Conservation (phyloP, 2,329 filamentous ascomycete species). For the Colletotrichum destructivum region DNA sequence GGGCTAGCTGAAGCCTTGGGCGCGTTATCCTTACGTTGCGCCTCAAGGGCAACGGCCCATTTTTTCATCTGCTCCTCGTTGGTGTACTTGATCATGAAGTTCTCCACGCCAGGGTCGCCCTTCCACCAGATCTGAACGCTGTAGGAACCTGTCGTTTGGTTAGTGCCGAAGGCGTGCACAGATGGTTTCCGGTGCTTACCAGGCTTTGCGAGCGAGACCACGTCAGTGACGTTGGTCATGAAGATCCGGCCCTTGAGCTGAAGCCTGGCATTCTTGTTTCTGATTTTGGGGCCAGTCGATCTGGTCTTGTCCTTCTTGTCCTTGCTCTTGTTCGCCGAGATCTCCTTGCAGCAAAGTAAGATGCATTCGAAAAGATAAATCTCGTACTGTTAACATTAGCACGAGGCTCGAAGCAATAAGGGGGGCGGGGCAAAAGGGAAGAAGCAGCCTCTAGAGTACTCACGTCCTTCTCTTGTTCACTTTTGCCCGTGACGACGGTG, state of each 20-base stretch:
- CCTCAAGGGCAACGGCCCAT: conserved; percentile 86
- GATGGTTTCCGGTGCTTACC: conserved; percentile 69
- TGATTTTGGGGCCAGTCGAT: conserved; percentile 69
- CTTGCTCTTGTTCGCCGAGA: conserved; percentile 86
- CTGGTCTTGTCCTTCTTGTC: conserved; percentile 80
- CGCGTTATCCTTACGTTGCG: conserved; percentile 77
- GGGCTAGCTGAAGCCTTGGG: conserved; percentile 63
- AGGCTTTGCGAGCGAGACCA: conserved; percentile 88
- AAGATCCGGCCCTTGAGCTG: conserved; percentile 98
- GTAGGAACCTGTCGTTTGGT: conserved; percentile 78
- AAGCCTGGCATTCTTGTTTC: conserved; percentile 82
- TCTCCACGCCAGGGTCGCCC: conserved; percentile 94
- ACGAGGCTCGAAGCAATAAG: neutral
- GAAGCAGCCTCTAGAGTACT: conserved; percentile 49
- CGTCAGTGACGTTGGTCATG: conserved; percentile 98
- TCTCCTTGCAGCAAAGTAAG: conserved; percentile 95
- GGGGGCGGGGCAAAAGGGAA: no score
- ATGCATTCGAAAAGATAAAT: conserved; percentile 98
- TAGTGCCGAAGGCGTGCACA: neutral
- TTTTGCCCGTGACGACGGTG: conserved; percentile 90
- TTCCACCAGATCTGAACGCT: conserved; percentile 99
- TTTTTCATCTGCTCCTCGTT: conserved; percentile 95
- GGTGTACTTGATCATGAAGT: conserved; percentile 93
- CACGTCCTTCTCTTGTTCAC: conserved; percentile 92
- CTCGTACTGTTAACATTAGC: conserved; percentile 78